Percentiles rank a stretch among this genome's conserved stretches.
These are phyloP conservation scores for Arthrobotrys musiformis DNA, from an alignment of 2,329 filamentous ascomycete species.

Conservation along the genomic window DNA sequence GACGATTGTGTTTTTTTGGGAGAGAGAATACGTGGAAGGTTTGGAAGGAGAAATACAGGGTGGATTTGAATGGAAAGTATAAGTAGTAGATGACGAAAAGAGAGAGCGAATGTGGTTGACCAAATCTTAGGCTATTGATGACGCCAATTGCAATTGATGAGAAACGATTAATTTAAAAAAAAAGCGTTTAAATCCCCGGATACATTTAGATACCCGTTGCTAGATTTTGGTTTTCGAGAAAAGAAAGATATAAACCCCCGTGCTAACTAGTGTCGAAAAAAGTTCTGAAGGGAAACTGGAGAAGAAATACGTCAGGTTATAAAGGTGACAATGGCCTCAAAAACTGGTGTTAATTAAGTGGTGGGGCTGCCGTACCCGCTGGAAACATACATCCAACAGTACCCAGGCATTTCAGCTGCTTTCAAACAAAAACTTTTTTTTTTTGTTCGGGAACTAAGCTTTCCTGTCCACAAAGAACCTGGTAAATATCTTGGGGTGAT, in stretches of 20 bases:
- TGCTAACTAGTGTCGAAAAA: constrained; percentile 1
- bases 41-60: neutral
- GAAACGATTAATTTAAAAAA: neutral
- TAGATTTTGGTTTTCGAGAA: no score
- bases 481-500: constrained; percentile 31
- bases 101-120: neutral
- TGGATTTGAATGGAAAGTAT: neutral
- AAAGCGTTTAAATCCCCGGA: neutral
- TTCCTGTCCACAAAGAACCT: neutral
- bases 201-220: neutral
- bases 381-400: neutral
- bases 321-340: constrained; percentile 24
- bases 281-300: constrained; percentile 1
- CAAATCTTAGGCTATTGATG: neutral
- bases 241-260: neutral
- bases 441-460: constrained; percentile 18
- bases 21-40: neutral
- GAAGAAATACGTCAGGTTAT: constrained; percentile 38
- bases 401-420: constrained; percentile 23
- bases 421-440: constrained; percentile 25
- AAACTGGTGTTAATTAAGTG: constrained; percentile 3
- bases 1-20: neutral
- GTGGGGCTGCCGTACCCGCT: neutral
- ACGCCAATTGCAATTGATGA: constrained; percentile 9
- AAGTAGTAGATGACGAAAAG: neutral